Evolutionary conservation across 306 rosid species (phyloP).

Genomic region (Potentilla sterilis): DNA sequence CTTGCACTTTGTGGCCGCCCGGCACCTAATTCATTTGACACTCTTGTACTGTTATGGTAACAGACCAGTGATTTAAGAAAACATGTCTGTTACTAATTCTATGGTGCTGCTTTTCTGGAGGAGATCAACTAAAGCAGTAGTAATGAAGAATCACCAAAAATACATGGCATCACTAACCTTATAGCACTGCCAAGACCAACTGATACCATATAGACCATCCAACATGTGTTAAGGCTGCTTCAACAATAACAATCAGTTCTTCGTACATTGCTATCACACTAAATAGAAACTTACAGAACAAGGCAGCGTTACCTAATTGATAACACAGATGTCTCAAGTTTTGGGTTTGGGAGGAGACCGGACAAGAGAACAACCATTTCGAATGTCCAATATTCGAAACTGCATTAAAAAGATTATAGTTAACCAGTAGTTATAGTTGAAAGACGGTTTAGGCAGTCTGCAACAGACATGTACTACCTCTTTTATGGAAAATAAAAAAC

Average conservation of each 20-base stretch:
- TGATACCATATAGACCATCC: slow-evolving; percentile 60
- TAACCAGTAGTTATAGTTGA: neutral
- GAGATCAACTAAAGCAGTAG: neutral
- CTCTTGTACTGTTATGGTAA: slow-evolving; percentile 39
- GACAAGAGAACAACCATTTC: slow-evolving; percentile 73
- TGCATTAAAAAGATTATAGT: slow-evolving; percentile 16
- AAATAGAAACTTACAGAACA: neutral
- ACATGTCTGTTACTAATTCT: neutral
- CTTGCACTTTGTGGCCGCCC: slow-evolving; percentile 47
- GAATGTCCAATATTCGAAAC: slow-evolving; percentile 56
- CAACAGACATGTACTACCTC: neutral
- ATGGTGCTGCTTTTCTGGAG: neutral
- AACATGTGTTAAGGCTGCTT: slow-evolving; percentile 58
- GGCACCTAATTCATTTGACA: slow-evolving; percentile 59
- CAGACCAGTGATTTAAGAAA: neutral
- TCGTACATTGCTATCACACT: neutral
- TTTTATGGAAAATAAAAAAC: neutral
- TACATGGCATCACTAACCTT: slow-evolving; percentile 35
- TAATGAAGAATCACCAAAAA: neutral
- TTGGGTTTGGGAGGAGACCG: slow-evolving; percentile 57
- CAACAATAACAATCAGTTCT: neutral
- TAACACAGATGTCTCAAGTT: slow-evolving; percentile 56
- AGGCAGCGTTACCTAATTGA: slow-evolving; percentile 46
- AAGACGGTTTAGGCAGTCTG: neutral
- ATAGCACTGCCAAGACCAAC: slow-evolving; percentile 62